phyloP scores from a whole-genome alignment of 2,329 filamentous ascomycete genomes.

The Arthrocladium fulminans region DNA sequence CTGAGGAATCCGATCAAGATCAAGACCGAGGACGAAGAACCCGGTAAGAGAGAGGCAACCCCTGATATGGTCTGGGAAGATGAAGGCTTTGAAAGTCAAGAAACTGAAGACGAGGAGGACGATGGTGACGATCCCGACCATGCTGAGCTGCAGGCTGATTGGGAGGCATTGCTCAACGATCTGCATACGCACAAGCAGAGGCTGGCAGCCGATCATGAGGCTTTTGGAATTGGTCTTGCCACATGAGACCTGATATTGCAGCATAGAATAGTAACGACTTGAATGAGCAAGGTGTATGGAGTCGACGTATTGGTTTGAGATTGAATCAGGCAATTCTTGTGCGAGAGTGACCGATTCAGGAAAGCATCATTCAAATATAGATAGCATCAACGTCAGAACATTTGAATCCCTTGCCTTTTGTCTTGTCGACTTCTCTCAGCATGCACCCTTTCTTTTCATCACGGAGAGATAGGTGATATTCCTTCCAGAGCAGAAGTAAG shows the following conservation, averaged over 20 bases:
- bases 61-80: conserved; percentile 23
- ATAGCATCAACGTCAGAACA: too few relatives aligned
- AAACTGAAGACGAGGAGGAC: conserved; percentile 47
- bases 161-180: conserved; percentile 75
- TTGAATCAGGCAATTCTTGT: neutral
- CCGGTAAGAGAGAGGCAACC: conserved; percentile 16
- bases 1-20: conserved; percentile 82
- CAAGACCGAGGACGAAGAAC: conserved; percentile 21
- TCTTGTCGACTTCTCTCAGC: too few relatives aligned
- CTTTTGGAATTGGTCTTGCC: conserved; percentile 17
- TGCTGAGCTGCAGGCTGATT: conserved; percentile 67
- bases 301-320: neutral
- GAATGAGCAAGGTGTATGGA: conserved; percentile 2
- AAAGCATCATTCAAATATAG: neutral
- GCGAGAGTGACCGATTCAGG: neutral
- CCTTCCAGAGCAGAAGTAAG: conserved; percentile 2
- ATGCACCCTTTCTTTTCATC: too few relatives aligned
- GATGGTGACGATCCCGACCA: conserved; percentile 49
- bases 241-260: conserved; percentile 1
- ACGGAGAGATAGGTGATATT: too few relatives aligned
- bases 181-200: conserved; percentile 73
- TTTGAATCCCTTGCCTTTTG: too few relatives aligned
- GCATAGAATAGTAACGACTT: neutral
- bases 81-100: conserved; percentile 33
- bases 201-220: conserved; percentile 61